Percentiles rank a stretch among this genome's conserved stretches.
phyloP scores from a whole-genome alignment of 1,284 basidiomycete genomes.

The Gomphus bonarii region DNA sequence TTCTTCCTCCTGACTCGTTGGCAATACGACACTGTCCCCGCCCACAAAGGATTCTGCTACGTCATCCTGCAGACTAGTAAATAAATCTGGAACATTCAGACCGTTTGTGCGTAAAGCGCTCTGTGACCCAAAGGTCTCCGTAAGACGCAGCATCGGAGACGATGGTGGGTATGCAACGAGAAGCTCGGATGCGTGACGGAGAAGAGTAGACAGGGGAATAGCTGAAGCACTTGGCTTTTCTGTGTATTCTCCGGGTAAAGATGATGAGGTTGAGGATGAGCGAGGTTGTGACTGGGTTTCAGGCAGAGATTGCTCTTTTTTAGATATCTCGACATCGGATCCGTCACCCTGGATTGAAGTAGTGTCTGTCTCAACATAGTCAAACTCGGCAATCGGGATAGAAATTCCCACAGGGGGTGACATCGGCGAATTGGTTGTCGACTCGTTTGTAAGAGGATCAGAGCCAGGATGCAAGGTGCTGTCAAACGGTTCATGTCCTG shows the following conservation, averaged over 20 bases:
- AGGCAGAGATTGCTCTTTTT: not conserved
- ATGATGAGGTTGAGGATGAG: not conserved
- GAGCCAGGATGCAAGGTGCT: not conserved
- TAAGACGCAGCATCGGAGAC: constrained; percentile 36
- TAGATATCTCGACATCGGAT: not conserved
- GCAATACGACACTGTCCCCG: constrained; percentile 4
- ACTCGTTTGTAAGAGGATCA: not conserved
- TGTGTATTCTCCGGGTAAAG: constrained; percentile 21
- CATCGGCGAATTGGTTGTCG: not conserved
- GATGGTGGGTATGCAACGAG: constrained; percentile 33
- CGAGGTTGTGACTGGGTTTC: not conserved
- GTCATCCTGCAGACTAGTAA: constrained; percentile 19
- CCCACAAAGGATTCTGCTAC: constrained; percentile 16
- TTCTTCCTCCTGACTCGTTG: constrained; percentile 13
- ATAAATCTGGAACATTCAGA: constrained; percentile 31
- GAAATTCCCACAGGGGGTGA: not conserved
- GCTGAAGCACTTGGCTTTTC: constrained; percentile 17
- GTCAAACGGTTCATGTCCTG: not conserved
- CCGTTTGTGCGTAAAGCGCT: constrained; percentile 41
- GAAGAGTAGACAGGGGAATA: constrained; percentile 30
- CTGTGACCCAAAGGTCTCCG: constrained; percentile 60
- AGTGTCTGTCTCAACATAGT: not conserved
- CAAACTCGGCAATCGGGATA: not conserved
- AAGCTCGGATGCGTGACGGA: constrained; percentile 35
- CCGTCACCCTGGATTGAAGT: not conserved